phyloP scores from a whole-genome alignment of 129 eudicot genomes.

The Flaveria bidentis region DNA sequence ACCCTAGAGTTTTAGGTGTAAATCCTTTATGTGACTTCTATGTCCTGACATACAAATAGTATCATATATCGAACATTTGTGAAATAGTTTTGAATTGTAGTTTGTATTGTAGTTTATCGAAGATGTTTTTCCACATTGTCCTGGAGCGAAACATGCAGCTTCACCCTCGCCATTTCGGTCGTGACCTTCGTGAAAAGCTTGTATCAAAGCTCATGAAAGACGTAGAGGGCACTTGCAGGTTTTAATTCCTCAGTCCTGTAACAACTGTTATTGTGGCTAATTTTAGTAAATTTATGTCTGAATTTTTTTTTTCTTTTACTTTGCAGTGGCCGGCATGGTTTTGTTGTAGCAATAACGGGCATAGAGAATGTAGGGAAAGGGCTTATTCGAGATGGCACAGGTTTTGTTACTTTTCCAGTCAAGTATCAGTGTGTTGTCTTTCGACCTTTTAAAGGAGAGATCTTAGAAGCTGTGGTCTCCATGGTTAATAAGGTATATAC shows the following conservation, averaged over 20 bases:
- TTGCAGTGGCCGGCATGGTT: conserved; percentile 92
- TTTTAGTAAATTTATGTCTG: background rate
- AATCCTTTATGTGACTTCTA: background rate
- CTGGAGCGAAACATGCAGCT: conserved; percentile 85
- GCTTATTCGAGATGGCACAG: conserved; percentile 84
- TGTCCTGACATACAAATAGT: background rate
- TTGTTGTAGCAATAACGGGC: conserved; percentile 87
- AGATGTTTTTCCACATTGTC: conserved; percentile 84
- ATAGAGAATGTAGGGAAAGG: conserved; percentile 91
- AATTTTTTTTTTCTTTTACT: background rate
- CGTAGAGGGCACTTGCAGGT: conserved; percentile 93
- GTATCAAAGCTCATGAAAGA: conserved; percentile 86
- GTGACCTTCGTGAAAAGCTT: conserved; percentile 80
- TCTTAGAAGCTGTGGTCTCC: conserved; percentile 92
- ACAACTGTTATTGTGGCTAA: background rate
- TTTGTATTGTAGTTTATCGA: background rate
- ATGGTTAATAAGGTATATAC: conserved; percentile 90
- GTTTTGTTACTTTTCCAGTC: conserved; percentile 89
- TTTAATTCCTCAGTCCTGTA: background rate
- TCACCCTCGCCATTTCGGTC: conserved; percentile 89
- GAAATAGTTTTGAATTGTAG: background rate
- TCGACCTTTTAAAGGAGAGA: conserved; percentile 94
- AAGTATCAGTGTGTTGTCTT: conserved; percentile 92
- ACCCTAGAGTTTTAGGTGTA: background rate
- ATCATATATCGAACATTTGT: background rate